phyloP scores from a whole-genome alignment of 371 early-diverging fungal species.

The Zopfochytrium polystomum region DNA sequence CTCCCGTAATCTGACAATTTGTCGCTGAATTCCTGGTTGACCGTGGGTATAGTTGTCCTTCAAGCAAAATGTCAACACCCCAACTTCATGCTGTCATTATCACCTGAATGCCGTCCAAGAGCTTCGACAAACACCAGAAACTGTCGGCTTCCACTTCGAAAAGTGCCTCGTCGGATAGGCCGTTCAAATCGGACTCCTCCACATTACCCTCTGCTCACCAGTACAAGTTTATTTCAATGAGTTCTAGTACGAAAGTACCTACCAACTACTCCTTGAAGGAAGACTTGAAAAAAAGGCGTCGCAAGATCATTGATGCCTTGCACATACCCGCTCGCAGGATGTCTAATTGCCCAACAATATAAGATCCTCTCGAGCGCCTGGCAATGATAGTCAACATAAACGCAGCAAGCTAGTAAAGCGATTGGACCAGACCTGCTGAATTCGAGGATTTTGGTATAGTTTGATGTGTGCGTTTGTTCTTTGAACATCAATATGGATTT shows the following conservation, averaged over 20 bases:
- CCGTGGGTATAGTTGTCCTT: slow-evolving; percentile 94
- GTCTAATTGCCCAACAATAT: slow-evolving; percentile 96
- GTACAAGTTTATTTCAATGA: neutral
- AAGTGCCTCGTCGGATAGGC: slow-evolving; percentile 58
- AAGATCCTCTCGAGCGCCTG: slow-evolving; percentile 86
- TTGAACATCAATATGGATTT: slow-evolving; percentile 93
- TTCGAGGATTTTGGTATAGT: slow-evolving; percentile 74
- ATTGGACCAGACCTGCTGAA: slow-evolving; percentile 76
- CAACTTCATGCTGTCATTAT: slow-evolving; percentile 2
- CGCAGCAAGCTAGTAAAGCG: neutral
- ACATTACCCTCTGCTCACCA: slow-evolving; percentile 58
- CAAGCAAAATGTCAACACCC: neutral
- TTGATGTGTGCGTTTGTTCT: slow-evolving; percentile 82
- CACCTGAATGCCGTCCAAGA: slow-evolving; percentile 93
- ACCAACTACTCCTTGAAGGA: slow-evolving; percentile 67
- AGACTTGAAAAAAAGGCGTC: slow-evolving; percentile 92
- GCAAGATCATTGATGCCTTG: slow-evolving; percentile 99
- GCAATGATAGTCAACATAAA: neutral
- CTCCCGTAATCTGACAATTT: slow-evolving; percentile 81
- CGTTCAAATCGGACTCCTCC: slow-evolving; percentile 62
- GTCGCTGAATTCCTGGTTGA: slow-evolving; percentile 94
- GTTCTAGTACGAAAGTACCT: no score
- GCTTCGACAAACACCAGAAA: slow-evolving; percentile 93
- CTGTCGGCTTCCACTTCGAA: slow-evolving; percentile 86
- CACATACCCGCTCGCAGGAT: slow-evolving; percentile 98